These are phyloP conservation scores for Nigrospora oryzae DNA, from an alignment of 2,329 filamentous ascomycete species.

Conservation along the genomic window DNA sequence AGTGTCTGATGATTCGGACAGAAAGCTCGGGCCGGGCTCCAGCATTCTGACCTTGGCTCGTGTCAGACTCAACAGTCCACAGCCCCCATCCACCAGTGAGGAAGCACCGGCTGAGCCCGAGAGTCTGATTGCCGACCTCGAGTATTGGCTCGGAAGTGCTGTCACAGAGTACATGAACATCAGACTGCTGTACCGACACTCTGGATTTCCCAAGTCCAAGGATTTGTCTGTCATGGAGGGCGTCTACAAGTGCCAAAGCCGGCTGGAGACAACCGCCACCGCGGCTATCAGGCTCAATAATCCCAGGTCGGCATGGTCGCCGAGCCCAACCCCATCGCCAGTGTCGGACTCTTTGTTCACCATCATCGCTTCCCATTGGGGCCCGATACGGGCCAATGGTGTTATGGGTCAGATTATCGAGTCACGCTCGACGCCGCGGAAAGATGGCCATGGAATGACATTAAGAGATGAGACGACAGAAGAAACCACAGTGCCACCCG, in stretches of 20 bases:
- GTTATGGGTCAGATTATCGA: slow-evolving; percentile 26
- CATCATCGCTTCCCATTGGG: slow-evolving; percentile 41
- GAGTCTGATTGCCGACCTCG: slow-evolving; percentile 49
- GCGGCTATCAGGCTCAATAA: slow-evolving; percentile 42
- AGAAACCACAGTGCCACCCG: background rate
- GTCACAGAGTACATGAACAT: slow-evolving; percentile 42
- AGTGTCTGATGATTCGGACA: slow-evolving; percentile 9
- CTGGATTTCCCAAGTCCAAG: slow-evolving; percentile 36
- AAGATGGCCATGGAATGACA: background rate
- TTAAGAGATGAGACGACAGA: background rate
- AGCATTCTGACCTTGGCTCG: slow-evolving; percentile 40
- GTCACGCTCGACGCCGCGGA: slow-evolving; percentile 4
- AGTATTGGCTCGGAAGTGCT: slow-evolving; percentile 43
- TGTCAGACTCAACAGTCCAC: slow-evolving; percentile 23
- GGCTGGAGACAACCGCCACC: slow-evolving; percentile 41
- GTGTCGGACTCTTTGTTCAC: slow-evolving; percentile 29
- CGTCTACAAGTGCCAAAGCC: slow-evolving; percentile 33
- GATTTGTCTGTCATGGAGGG: slow-evolving; percentile 16
- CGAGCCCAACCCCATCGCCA: slow-evolving; percentile 24
- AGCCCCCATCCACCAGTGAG: slow-evolving; percentile 1
- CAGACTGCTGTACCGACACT: slow-evolving; percentile 45
- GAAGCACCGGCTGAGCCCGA: slow-evolving; percentile 27
- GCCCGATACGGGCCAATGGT: slow-evolving; percentile 30
- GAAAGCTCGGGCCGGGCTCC: slow-evolving; percentile 32
- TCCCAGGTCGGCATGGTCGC: slow-evolving; percentile 42